Base-by-base conservation (phyloP, 306 rosid genomes). In the Datisca glomerata region DNA sequence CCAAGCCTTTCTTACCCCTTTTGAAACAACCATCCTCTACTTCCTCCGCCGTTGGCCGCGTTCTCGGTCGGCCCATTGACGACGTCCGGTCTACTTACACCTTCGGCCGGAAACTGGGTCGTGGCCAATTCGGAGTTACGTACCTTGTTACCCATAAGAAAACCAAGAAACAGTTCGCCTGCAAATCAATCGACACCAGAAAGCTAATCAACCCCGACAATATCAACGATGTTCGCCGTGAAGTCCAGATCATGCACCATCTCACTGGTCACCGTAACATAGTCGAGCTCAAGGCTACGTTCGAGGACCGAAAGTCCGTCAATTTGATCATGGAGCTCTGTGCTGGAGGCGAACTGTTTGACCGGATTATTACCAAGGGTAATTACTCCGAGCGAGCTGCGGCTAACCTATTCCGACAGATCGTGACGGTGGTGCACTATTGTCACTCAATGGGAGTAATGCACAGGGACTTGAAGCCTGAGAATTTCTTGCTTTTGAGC, bases 171-270 rank as follows among this genome's bases (percentile, higher is more conserved):
- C 80, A 76, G 22, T 83, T 79, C 52, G 97, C 97, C 20, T 89
- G 97, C 68, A 83, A 89, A 57, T 74, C 95, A 18, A 89, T 89
- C 58, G 95, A 93, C 22, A 65, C 95, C 0, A 72, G 95, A 23
- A 89, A 83, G 66, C 85, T 89, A 21, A 25, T 68, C 5, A 56
- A 65, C 66, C 70, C 59, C 12, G 97, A 83, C 33, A 95, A 89
- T 48, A 39, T 83, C 20, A 95, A 89, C 2, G 97, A 83, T 41
- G 56, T 83, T 23, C 81, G 91, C 20, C 93, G 97, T 4, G 95
- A 83, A 65, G 95, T 83, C 3, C 97, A 89, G 67, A 89, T 89
- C 74, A 89, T 89, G 97, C 86, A 89, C 66, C 97, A 89, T 57
- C 87, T 89, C 43, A 89, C 97, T 14, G 97, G 97, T 19, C 95